Conservation (phyloP, 2,329 filamentous ascomycete genomes). For the Fusarium irregulare region DNA sequence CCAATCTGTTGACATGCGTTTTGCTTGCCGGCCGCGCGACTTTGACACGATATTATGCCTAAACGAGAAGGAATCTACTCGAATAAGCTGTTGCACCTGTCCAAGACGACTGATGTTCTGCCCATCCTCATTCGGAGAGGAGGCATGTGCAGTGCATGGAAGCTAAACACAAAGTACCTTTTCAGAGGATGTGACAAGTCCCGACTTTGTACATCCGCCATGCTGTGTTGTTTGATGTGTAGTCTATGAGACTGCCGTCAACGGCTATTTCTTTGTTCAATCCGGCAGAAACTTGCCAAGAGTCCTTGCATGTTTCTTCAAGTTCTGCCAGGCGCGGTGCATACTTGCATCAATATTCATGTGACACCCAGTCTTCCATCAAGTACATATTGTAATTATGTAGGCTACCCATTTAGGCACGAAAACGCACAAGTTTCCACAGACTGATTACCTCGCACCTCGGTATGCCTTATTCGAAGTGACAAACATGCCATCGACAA, state of each 20-base stretch:
- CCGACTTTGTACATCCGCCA: slow-evolving; percentile 22
- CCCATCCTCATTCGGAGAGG: background rate
- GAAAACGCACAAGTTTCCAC: background rate
- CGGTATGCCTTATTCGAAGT: slow-evolving; percentile 24
- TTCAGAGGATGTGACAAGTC: background rate
- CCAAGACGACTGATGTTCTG: slow-evolving; percentile 19
- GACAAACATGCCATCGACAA: slow-evolving; percentile 30
- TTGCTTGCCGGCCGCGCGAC: slow-evolving; percentile 29
- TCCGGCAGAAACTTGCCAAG: background rate
- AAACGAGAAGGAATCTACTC: slow-evolving; percentile 46
- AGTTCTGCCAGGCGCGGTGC: slow-evolving; percentile 1
- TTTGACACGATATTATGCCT: slow-evolving; percentile 27
- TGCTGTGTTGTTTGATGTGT: slow-evolving; percentile 18
- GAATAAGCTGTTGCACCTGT: slow-evolving; percentile 25
- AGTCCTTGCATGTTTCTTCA: background rate
- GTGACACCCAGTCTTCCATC: background rate
- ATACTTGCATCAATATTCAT: background rate
- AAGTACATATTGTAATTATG: background rate
- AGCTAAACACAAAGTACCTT: background rate
- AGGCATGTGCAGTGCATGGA: background rate
- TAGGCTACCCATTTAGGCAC: background rate
- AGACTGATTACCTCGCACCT: slow-evolving; percentile 15
- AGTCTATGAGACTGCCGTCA: slow-evolving; percentile 30
- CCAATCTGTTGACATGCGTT: slow-evolving; percentile 9
- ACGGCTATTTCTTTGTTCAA: slow-evolving; percentile 20